Evolutionary conservation across 768 basidiomycete species (phyloP), one percentile per base, ranked within the genome.

Genomic region (Gymnopilus dilepis): DNA sequence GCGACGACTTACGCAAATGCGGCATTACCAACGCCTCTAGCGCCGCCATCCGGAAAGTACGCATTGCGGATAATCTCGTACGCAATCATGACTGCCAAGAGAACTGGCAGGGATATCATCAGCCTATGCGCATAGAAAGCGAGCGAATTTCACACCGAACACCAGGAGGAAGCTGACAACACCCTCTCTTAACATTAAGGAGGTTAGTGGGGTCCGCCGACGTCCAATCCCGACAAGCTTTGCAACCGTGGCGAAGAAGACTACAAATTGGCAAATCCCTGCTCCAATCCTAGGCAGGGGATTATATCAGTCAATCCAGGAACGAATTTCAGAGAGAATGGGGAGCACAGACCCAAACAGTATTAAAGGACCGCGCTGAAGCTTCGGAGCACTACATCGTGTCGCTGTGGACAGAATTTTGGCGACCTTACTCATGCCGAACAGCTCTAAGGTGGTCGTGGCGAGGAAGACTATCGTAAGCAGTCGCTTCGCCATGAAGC

Each of bases 171-270:
- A 67, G 7, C 59, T 55, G 19, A 60, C 60, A 8, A 61, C 40
- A 3, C 65, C 65, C 12, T 67, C 65, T 26, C 55, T 58, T 5
- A 65, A 22, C 59, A 65, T 55, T n/a, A 65, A 51, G 17, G 58
- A 45, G 15, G 59, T 54, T 15, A 62, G 42, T 6, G 61, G 65
- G n/a, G 65, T 64, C 6, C 45, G 11, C 45, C 12, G 22, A 51
- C 61, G 45, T 31, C 47, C 26, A 6, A 26, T 48, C n/a, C 24
- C 4, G 47, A 34, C 2, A 31, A 41, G 19, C 37, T 33, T 62
- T 3, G 37, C 15, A 8, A 56, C 26, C 0, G 62, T 63, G 37
- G 62, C 47, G 13, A 26, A 6, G 15, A 66, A 17, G 47, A 63
- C 37, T 2, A 61, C 58, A n/a, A 45, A 43, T 34, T 66, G 61